Conservation (phyloP, 2,329 filamentous ascomycete genomes). For the Fusarium equiseti region DNA sequence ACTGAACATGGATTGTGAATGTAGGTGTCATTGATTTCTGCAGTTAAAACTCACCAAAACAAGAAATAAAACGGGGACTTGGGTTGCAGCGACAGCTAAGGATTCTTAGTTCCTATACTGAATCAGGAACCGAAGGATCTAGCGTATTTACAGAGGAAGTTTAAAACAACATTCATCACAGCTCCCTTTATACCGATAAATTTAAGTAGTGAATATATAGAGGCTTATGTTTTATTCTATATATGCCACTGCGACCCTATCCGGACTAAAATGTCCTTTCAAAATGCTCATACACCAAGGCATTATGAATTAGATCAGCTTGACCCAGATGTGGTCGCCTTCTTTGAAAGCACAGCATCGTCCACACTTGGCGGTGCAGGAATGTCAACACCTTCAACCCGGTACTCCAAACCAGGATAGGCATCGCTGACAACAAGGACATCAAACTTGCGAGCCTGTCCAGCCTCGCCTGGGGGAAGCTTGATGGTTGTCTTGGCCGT, state of each 20-base stretch:
- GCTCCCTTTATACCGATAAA: neutral
- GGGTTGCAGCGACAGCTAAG: neutral
- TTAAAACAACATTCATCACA: neutral
- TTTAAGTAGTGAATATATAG: neutral
- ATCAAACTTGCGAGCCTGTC: constrained; percentile 72
- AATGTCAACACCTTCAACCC: constrained; percentile 62
- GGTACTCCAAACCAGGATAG: constrained; percentile 80
- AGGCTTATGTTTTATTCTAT: neutral
- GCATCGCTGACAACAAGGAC: constrained; percentile 86
- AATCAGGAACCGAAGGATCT: neutral
- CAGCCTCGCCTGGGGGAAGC: constrained; percentile 63
- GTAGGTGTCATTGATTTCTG: constrained; percentile 28
- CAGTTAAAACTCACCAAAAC: neutral
- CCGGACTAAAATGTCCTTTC: neutral
- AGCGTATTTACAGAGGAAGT: neutral
- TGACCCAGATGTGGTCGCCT: constrained; percentile 41
- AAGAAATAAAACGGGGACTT: constrained; percentile 8
- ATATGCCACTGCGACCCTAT: neutral
- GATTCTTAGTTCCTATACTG: neutral
- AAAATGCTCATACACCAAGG: neutral
- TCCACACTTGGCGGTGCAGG: constrained; percentile 63
- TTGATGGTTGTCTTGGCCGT: constrained; percentile 69
- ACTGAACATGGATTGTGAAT: neutral
- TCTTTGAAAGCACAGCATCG: constrained; percentile 60
- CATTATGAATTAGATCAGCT: constrained; percentile 12